Base-by-base conservation (phyloP, 306 rosid genomes). In the Cucurbita pepo region DNA sequence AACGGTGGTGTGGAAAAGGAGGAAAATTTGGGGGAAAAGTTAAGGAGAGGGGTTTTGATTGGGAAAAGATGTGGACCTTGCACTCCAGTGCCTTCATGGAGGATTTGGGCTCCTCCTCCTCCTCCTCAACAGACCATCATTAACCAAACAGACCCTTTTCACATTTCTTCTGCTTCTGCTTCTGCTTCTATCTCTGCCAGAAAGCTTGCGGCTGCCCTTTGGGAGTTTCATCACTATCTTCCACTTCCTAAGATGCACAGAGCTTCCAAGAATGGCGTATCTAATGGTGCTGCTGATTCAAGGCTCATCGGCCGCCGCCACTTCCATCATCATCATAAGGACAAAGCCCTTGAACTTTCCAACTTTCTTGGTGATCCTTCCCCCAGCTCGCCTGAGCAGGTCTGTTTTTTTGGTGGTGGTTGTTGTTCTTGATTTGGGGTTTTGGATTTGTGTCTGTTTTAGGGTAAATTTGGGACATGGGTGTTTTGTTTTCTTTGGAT, bases 341-440 rank as follows among this genome's bases (percentile, higher is more conserved):
- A 87, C 75, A 87, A 84, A 56, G 53, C 77, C 65, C 91, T 82
- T 12, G 81, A 90, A 70, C 79, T 86, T 69, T 79, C 91, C 30
- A 54, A 86, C 72, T 90, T 85, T 44, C 72, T 88, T 15, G 86
- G 77, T 22, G 91, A 88, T 81, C 88, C 91, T 73, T 87, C 84
- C 76, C 88, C 88, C 36, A 84, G 77, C 70, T 92, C 97, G 60
- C 90, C 96, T 77, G 91, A 87, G 34, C 98, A 87, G 88, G 98
- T 91, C 15, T 36, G 50, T 3, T 56, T 40, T 62, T 62, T 83
- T 41, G 70, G 36, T 53, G 8, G 2, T 18, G 8, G 30, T 78
- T 36, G 48, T 1, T 38, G 25, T 62, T 38, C 18, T 62, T 38
- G 13, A 62, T 62, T 62, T 62, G 69, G 69, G 48, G 45, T 62